Conservation (phyloP, 1,284 basidiomycete species). For the Rugosomyces carneus region DNA sequence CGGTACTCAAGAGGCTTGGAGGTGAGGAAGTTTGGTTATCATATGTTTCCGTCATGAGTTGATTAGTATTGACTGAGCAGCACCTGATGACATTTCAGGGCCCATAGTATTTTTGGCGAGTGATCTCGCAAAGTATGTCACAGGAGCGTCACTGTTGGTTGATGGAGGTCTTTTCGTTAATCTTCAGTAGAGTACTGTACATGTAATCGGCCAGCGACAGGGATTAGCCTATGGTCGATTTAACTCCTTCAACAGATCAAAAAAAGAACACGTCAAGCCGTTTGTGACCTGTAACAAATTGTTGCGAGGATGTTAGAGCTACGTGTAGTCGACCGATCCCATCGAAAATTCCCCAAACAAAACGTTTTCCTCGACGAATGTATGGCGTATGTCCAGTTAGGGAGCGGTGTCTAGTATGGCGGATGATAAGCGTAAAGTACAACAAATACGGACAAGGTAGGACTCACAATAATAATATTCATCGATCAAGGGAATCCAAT, state of each 20-base stretch:
- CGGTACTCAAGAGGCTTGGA: slow-evolving; percentile 65
- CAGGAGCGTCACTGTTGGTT: slow-evolving; percentile 64
- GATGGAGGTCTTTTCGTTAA: slow-evolving; percentile 80
- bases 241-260: too few species aligned
- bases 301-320: too few species aligned
- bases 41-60: neutral
- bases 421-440: slow-evolving; percentile 6
- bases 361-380: too few species aligned
- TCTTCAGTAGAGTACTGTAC: slow-evolving; percentile 47
- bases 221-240: too few species aligned
- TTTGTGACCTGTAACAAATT: too few species aligned
- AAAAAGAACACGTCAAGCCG: too few species aligned
- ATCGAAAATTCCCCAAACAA: too few species aligned
- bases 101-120: slow-evolving; percentile 74
- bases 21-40: slow-evolving; percentile 28
- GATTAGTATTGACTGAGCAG: slow-evolving; percentile 26
- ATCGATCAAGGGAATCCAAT: slow-evolving; percentile 92
- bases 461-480: slow-evolving; percentile 95
- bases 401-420: slow-evolving; percentile 42
- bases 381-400: too few species aligned
- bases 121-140: slow-evolving; percentile 71
- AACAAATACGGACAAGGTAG: slow-evolving; percentile 16
- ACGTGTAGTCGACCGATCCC: too few species aligned
- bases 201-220: too few species aligned
- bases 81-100: slow-evolving; percentile 70